Evolutionary conservation across 2,329 filamentous ascomycete genomes (phyloP).

Genomic region (Ophiostoma quercus): DNA sequence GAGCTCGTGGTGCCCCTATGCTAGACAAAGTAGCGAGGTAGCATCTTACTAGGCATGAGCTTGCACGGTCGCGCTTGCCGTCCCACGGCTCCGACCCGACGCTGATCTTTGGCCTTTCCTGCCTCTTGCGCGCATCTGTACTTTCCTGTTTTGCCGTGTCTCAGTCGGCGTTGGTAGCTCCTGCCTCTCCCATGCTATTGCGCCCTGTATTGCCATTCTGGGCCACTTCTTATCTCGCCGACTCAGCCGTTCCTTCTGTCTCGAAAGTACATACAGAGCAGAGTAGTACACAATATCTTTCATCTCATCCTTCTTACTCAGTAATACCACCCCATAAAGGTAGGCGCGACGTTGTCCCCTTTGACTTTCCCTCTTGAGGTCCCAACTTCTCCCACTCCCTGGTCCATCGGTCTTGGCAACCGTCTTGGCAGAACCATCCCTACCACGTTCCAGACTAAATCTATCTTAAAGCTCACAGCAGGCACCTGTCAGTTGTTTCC

Average conservation of each 20-base stretch:
- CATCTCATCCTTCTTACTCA: background rate
- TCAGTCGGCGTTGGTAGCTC: background rate
- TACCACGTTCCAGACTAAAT: constrained; percentile 2
- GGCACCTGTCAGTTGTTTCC: background rate
- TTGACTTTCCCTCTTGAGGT: background rate
- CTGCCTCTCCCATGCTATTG: background rate
- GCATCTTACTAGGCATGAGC: background rate
- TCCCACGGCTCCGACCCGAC: background rate
- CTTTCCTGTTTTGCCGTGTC: constrained; percentile 1
- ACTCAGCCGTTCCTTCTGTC: background rate
- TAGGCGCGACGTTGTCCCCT: background rate
- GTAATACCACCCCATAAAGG: background rate
- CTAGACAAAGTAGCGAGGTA: background rate
- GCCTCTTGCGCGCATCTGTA: background rate
- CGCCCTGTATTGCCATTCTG: background rate
- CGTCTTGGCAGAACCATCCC: background rate
- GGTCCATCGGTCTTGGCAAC: background rate
- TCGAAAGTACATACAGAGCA: no score
- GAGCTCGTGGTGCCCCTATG: background rate
- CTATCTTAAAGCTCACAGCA: background rate
- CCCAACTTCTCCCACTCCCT: background rate
- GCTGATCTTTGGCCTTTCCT: background rate
- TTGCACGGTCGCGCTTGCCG: background rate
- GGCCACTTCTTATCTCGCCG: background rate
- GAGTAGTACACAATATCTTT: no score